These are phyloP conservation scores for Calonectria hawksworthii DNA, from an alignment of 2,329 filamentous ascomycete genomes.

Conservation along the genomic window DNA sequence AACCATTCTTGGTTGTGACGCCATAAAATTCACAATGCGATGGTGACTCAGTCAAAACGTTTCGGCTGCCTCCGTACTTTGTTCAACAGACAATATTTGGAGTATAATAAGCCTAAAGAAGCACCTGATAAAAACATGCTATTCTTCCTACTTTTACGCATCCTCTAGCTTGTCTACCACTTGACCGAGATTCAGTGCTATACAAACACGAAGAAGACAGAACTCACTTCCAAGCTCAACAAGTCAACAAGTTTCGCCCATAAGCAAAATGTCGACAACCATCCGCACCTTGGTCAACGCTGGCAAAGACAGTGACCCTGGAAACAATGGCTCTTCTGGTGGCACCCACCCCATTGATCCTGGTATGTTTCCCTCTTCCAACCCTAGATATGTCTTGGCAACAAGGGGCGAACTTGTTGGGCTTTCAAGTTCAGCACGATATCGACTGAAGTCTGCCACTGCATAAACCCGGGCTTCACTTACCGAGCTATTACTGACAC, in stretches of 20 bases:
- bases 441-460: neutral
- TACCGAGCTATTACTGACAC: conserved; percentile 15
- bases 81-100: neutral
- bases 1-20: conserved; percentile 28
- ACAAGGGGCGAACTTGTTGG: neutral
- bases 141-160: neutral
- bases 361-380: neutral
- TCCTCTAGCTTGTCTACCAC: neutral
- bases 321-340: conserved; percentile 7
- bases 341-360: conserved; percentile 12
- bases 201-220: neutral
- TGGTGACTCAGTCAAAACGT: neutral
- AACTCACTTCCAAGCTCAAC: neutral
- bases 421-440: neutral
- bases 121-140: neutral
- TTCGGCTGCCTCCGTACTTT: neutral
- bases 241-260: neutral
- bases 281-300: conserved; percentile 5
- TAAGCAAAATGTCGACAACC: conserved; percentile 25
- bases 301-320: conserved; percentile 24
- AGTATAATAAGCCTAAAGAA: neutral
- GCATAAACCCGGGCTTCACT: neutral
- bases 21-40: conserved; percentile 1
- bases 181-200: neutral
- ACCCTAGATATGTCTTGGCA: neutral